Base-by-base conservation (phyloP, 2,329 filamentous ascomycete genomes). In the Fusarium buharicum region DNA sequence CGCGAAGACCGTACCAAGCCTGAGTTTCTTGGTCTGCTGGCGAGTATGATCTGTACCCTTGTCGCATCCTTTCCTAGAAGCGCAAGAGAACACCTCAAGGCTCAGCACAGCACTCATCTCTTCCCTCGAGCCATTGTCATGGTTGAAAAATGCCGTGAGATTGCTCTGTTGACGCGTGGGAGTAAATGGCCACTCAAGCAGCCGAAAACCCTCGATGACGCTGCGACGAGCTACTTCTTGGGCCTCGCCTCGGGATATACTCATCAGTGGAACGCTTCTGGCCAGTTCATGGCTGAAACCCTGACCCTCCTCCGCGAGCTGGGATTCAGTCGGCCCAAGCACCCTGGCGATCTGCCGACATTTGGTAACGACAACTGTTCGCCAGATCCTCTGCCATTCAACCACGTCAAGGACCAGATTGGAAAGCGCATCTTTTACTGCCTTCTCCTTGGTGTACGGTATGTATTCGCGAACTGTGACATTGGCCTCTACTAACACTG, bases 361-460 rank as follows among this genome's bases (percentile, higher is more conserved):
- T 80, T 80, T 69, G 78, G 78, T 16, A 74, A 74, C 34, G 76
- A 79, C 52, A 64, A 71, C 6, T 76, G 70, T 52, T 76, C 75
- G 6, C 72, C 73, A 2, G 76, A 80, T 9, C 75, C 76, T 6
- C 76, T 79, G 38, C 78, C 82, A 1, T 85, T 90, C 57, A 88
- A 91, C 67, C 88, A 89, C 44, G 84, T 93, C 47, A 87, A 88
- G 70, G 86, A 89, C 69, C 89, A 93, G 74, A 84, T 91, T 41
- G 86, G 89, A 41, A 90, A 90, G 72, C 85, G 90, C 61, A 88
- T 96, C 36, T 97, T 96, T 74, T 97, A 93, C 88, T 89, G 91
- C 18, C 83, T 93, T 66, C 87, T 95, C 60, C 85, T 93, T 6
- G 89, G 89, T 30, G 85, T 91, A 57, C 84, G 88, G 84, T 88